These are phyloP conservation scores for Crithidia bombi DNA, from an alignment of 208 protist species.

Conservation along the genomic window DNA sequence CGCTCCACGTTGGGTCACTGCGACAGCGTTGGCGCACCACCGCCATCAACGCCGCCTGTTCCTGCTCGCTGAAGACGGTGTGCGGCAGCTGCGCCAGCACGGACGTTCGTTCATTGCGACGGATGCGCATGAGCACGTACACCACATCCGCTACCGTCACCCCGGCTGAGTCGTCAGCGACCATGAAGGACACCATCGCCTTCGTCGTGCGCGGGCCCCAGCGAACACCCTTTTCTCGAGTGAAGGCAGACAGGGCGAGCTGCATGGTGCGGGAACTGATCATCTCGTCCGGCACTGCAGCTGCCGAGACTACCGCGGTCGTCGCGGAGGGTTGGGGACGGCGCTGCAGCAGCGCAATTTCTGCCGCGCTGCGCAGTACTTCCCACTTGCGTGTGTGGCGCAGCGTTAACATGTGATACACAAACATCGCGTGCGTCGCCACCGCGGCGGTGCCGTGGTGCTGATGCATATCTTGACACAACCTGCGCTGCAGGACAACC, in stretches of 20 bases:
- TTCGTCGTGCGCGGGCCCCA: constrained; percentile 74
- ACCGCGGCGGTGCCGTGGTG: constrained; percentile 38
- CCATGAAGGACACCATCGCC: constrained; percentile 42
- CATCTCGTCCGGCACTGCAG: constrained; percentile 20
- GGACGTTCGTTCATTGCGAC: constrained; percentile 55
- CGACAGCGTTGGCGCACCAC: constrained; percentile 21
- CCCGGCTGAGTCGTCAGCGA: constrained; percentile 20
- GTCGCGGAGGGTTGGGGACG: no score
- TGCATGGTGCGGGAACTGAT: constrained; percentile 63
- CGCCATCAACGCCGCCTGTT: constrained; percentile 33
- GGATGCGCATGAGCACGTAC: constrained; percentile 61
- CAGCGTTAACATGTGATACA: constrained; percentile 80
- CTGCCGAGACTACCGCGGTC: not conserved
- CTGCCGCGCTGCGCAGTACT: constrained; percentile 48
- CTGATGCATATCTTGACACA: constrained; percentile 48
- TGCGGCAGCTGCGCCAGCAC: constrained; percentile 46
- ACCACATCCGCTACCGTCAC: constrained; percentile 42
- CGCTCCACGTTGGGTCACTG: constrained; percentile 23
- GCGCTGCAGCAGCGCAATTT: not conserved
- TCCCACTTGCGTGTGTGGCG: constrained; percentile 83
- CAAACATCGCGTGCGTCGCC: constrained; percentile 84
- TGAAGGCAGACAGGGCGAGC: constrained; percentile 61
- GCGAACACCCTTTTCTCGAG: constrained; percentile 67
- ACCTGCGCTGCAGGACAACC: constrained; percentile 72
- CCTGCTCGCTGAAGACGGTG: constrained; percentile 42